Base-by-base conservation (phyloP, 495 filamentous ascomycete species). In the Penicillium malachiteum region DNA sequence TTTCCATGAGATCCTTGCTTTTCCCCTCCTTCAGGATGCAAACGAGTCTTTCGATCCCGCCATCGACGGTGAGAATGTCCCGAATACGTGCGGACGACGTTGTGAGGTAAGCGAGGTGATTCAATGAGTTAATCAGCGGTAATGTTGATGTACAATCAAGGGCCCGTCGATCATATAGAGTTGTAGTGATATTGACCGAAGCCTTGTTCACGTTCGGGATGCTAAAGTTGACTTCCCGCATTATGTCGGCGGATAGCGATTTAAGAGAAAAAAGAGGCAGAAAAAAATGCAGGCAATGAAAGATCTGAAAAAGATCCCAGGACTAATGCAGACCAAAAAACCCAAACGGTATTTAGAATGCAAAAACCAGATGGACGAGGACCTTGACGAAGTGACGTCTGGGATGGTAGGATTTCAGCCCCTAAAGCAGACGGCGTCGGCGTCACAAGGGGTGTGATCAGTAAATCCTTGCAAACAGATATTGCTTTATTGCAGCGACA, bases 141-240 rank as follows among this genome's bases (percentile, higher is more conserved):
- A 97, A 81, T 4, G 94, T 97, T 17, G 94, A 98, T 57, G 94
- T 97, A 77, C 94, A 98, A 71, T 98, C 94, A 60, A 98, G 87
- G 52, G 94, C 94, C 69, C 94, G 86, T 57, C 94, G 90, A 72
- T 98, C 94, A 71, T 98, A 98, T 56, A 98, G 84, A 69, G 93
- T 95, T 43, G 94, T 97, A 59, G 94, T 97, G 78, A 98, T 98
- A 63, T 94, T 93, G 69, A 98, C 94, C 53, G 94, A 96, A 60
- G 94, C 94, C 86, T 97, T 98, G 78, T 98, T 98, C 82, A 95
- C 92, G 83, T 94, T 96, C 35, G 94, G 94, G 68, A 98, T 97
- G 76, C 94, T 97, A 76, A 97, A 98, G 73, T 98, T 98, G 78
- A 96, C 91, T 84, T 98, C 94, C 74, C 94, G 90, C 94, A 98